Base-by-base conservation (phyloP, 2,329 filamentous ascomycete species). In the Fragosphaeria purpurea region DNA sequence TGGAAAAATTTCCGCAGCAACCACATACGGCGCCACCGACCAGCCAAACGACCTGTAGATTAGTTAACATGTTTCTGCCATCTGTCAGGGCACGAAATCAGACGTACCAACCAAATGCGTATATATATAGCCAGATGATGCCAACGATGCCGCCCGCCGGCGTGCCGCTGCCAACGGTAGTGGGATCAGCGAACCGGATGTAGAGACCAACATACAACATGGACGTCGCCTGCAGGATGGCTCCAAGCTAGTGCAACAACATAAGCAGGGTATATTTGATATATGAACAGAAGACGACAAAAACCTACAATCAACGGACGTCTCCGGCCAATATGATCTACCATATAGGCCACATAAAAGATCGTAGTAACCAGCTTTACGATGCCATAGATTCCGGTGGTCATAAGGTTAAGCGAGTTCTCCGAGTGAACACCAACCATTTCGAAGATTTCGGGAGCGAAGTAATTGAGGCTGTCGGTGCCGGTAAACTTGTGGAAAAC, bases 401-500 rank as follows among this genome's bases (percentile, higher is more conserved):
- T 66, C n/a, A 70, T 56, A 1, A 70, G 58, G 5, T 60, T 56
- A 11, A 55, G 55, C 12, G 62, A 64, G 4, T 61, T 61, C 3
- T 56, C 52, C 3, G 43, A 45, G 10, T 55, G 55, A 0, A 67
- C 69, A 37, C 67, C 67, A 30, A 70, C 67, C 59, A 68, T 62
- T 6, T 59, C 59, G 43, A 70, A 70, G 10, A 70, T 68, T 47
- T 67, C 61, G 1, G 66, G 65, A 0, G 66, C 64, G 39, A 65
- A 70, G 53, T 70, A 70, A 56, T 69, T 70, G 13, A 70, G 47
- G 6, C 61, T 61, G 53, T 69, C 65, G 1, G 65, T 70, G 1
- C 68, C 67, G 2, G 66, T 70, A 31, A 69, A 63, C 38, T 70
- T 70, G 55, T 70, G 67, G 50, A 70, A 70, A 1, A 70, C 41